Percentiles rank a stretch among this genome's conserved stretches.
phyloP scores from a whole-genome alignment of 2,329 filamentous ascomycete species.

The Furcasterigmium furcatum region DNA sequence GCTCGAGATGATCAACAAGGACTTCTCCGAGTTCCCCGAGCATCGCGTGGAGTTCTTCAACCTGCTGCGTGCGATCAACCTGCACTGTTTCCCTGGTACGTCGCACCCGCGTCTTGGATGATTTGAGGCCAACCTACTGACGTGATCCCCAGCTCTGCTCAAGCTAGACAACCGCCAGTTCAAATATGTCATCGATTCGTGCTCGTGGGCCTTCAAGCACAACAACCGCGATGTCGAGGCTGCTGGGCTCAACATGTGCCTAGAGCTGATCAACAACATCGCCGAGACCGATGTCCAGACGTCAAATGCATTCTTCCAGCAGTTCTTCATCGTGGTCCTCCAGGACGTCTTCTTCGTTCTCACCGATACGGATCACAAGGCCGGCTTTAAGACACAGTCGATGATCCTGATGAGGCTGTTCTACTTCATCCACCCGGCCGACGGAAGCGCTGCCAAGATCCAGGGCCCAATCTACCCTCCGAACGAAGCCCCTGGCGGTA shows the following conservation, averaged over 20 bases:
- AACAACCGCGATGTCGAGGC: conserved; percentile 98
- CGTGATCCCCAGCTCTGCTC: conserved; percentile 64
- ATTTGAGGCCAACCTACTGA: conserved; percentile 10
- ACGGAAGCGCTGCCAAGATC: conserved; percentile 74
- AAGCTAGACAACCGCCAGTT: conserved; percentile 95
- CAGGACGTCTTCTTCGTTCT: conserved; percentile 99
- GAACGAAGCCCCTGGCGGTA: conserved; percentile 80
- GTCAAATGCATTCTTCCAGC: conserved; percentile 94
- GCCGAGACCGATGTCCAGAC: conserved; percentile 84
- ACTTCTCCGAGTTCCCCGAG: conserved; percentile 98
- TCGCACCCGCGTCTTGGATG: conserved; percentile 1
- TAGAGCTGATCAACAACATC: conserved; percentile 97
- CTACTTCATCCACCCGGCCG: conserved; percentile 80
- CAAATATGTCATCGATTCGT: conserved; percentile 99
- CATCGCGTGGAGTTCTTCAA: conserved; percentile 99
- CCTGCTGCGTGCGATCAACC: conserved; percentile 89
- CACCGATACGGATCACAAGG: conserved; percentile 97
- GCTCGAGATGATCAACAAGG: conserved; percentile 99
- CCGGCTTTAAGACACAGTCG: conserved; percentile 97
- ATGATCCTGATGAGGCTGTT: conserved; percentile 94
- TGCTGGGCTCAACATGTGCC: conserved; percentile 95
- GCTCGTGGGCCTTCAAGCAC: conserved; percentile 99
- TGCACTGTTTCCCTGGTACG: conserved; percentile 87
- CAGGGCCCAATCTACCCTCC: conserved; percentile 84
- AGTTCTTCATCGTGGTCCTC: conserved; percentile 92